Evolutionary conservation across 1,284 basidiomycete species (phyloP).

Genomic region (Cutaneotrichosporon daszewskae): DNA sequence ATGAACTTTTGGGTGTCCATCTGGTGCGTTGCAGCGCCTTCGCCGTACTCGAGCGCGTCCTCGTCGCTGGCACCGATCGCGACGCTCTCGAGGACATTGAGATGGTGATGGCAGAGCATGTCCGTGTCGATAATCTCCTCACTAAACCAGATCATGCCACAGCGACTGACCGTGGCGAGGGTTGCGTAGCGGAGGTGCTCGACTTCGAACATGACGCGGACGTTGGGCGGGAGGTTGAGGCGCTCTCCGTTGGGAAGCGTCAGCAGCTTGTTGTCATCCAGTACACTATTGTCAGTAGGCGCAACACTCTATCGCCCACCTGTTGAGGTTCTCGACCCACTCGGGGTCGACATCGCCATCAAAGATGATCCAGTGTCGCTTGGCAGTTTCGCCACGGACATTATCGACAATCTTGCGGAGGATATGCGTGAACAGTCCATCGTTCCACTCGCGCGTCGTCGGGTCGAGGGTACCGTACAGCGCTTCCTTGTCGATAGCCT

Average conservation of each 20-base stretch:
- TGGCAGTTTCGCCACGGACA: constrained; percentile 92
- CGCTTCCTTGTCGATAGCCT: constrained; percentile 97
- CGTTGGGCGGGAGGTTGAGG: constrained; percentile 91
- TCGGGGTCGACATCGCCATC: constrained; percentile 99
- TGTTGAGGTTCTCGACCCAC: constrained; percentile 99
- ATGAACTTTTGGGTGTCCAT: constrained; percentile 71
- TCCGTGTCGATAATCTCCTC: constrained; percentile 84
- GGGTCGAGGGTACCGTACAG: constrained; percentile 95
- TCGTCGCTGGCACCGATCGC: constrained; percentile 91
- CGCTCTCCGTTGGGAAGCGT: constrained; percentile 98
- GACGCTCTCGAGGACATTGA: constrained; percentile 66
- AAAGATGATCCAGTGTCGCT: constrained; percentile 99
- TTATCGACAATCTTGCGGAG: constrained; percentile 97
- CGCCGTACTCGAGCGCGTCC: constrained; percentile 58
- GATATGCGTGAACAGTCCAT: constrained; percentile 96
- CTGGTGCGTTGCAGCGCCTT: constrained; percentile 51
- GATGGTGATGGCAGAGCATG: constrained; percentile 90
- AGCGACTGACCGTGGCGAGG: constrained; percentile 96
- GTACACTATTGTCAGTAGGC: constrained; percentile 61
- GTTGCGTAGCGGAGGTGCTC: constrained; percentile 97
- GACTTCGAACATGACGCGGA: constrained; percentile 99
- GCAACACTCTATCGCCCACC: constrained; percentile 1
- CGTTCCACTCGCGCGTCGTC: constrained; percentile 99
- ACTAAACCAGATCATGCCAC: constrained; percentile 99
- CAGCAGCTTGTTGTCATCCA: constrained; percentile 97